phyloP scores from a whole-genome alignment of 1,284 basidiomycete genomes.

The Tilletia indica region DNA sequence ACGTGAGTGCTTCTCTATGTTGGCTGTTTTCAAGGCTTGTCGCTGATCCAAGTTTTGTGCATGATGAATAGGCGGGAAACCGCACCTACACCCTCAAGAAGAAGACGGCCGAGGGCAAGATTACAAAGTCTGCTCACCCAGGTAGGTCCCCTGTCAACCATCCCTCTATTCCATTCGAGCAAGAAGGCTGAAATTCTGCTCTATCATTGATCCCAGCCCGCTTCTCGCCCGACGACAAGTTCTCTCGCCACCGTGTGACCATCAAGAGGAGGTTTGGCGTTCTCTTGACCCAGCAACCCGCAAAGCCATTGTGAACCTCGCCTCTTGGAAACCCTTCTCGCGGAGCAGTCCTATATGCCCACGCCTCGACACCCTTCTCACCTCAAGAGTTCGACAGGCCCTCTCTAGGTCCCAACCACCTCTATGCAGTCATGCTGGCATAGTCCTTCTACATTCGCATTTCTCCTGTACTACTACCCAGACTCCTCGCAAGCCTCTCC shows the following conservation, averaged over 20 bases:
- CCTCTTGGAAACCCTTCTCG: too few relatives aligned
- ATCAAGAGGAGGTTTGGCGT: slow-evolving; percentile 54
- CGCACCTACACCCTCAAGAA: slow-evolving; percentile 56
- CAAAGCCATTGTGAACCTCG: neutral
- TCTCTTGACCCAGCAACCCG: slow-evolving; percentile 34
- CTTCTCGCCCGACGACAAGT: slow-evolving; percentile 56
- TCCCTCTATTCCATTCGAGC: neutral
- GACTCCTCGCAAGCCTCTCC: too few relatives aligned
- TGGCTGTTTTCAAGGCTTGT: neutral
- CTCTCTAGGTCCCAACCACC: too few relatives aligned
- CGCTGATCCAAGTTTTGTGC: neutral
- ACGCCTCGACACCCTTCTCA: too few relatives aligned
- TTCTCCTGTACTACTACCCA: too few relatives aligned
- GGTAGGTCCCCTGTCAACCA: slow-evolving; percentile 20
- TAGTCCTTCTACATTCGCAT: too few relatives aligned
- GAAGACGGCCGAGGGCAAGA: slow-evolving; percentile 39
- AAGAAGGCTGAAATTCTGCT: neutral
- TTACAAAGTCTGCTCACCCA: slow-evolving; percentile 54
- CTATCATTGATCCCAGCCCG: slow-evolving; percentile 30
- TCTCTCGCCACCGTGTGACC: slow-evolving; percentile 52
- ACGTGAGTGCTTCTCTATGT: slow-evolving; percentile 32
- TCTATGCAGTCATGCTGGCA: too few relatives aligned
- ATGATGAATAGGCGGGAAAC: slow-evolving; percentile 43
- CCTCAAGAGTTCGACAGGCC: too few relatives aligned
- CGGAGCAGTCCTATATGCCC: too few relatives aligned